Percentiles rank a stretch among this genome's conserved stretches.
Evolutionary conservation across 2,329 filamentous ascomycete species (phyloP).

Genomic region (Mollisia scopiformis): DNA sequence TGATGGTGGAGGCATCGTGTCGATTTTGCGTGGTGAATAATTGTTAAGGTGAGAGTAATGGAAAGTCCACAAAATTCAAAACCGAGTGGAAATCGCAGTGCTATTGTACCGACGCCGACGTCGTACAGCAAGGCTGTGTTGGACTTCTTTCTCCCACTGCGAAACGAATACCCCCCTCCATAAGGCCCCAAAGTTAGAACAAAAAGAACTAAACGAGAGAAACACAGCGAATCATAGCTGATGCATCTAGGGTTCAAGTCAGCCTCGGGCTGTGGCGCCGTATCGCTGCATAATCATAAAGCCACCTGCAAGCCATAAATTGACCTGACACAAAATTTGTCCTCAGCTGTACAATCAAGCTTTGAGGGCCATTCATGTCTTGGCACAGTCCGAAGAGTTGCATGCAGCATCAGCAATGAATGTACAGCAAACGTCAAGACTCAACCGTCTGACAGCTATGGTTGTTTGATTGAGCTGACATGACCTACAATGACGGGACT

Average conservation of each 20-base stretch:
- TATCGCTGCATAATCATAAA: neutral
- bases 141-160: neutral
- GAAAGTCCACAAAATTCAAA: neutral
- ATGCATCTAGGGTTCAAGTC: neutral
- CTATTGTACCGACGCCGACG: neutral
- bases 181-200: neutral
- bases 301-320: neutral
- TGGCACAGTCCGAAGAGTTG: neutral
- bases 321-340: neutral
- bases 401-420: neutral
- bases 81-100: neutral
- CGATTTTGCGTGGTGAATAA: neutral
- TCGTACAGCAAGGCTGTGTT: neutral
- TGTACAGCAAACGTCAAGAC: neutral
- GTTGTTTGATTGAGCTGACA: neutral
- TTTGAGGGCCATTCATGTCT: neutral
- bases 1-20: neutral
- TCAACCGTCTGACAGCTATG: neutral
- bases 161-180: neutral
- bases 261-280: neutral
- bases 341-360: neutral
- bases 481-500: too few species aligned
- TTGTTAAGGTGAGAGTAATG: neutral
- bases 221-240: neutral
- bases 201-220: neutral